Conservation (phyloP, 108 stramenopile species). For the Cafeteria roenbergensis region DNA sequence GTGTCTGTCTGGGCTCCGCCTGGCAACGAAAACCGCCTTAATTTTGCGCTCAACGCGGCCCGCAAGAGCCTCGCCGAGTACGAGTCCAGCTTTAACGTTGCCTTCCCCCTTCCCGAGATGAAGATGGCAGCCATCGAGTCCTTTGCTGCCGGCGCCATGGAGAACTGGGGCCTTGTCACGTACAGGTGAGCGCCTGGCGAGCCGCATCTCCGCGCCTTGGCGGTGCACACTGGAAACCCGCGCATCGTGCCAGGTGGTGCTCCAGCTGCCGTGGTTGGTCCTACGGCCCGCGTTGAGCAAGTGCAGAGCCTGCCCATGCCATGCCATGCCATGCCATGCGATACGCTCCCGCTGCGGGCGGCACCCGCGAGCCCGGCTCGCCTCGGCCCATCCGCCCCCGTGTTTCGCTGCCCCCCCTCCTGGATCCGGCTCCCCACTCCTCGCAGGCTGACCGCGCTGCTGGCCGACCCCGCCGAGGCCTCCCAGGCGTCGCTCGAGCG, state of each 20-base stretch:
- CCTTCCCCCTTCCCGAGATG: constrained; percentile 86
- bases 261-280: no score
- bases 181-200: constrained; percentile 54
- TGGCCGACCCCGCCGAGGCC: not conserved
- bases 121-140: constrained; percentile 83
- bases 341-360: not conserved
- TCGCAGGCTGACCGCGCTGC: not conserved
- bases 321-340: no score
- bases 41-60: constrained; percentile 71
- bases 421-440: no score
- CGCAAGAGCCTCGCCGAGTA: constrained; percentile 62
- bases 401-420: no score
- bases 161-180: constrained; percentile 75
- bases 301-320: no score
- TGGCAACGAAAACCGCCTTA: constrained; percentile 59
- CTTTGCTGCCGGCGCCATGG: constrained; percentile 89
- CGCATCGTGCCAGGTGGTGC: no score
- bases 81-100: constrained; percentile 63
- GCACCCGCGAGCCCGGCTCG: not conserved
- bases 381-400: not conserved
- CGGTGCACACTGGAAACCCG: not conserved
- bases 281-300: no score
- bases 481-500: constrained; percentile 54
- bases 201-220: constrained; percentile 14
- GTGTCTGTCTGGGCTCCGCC: constrained; percentile 77